Conservation (phyloP, 257 asterid species). For the Marsdenia floribunda region DNA sequence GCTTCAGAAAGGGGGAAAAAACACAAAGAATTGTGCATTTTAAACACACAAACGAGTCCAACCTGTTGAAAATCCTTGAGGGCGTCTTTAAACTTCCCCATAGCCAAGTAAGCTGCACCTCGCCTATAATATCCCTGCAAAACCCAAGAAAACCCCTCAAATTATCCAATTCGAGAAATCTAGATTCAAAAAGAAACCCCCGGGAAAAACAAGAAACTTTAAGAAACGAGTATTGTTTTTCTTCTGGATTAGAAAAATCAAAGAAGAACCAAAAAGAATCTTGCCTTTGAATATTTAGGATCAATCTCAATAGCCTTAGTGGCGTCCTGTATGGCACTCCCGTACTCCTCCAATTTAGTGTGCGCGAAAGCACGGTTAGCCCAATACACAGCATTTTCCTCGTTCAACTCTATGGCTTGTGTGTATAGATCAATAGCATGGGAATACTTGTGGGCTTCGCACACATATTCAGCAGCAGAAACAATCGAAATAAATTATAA, state of each 20-base stretch:
- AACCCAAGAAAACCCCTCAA: conserved; percentile 11
- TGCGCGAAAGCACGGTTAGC: conserved; percentile 98
- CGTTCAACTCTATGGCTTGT: conserved; percentile 71
- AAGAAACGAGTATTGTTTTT: not conserved
- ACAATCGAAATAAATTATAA: not conserved
- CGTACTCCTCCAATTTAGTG: conserved; percentile 91
- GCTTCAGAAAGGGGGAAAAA: conserved; percentile 14
- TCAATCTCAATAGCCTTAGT: conserved; percentile 78
- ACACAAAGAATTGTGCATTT: not conserved
- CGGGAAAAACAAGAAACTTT: not conserved
- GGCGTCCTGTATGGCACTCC: conserved; percentile 93
- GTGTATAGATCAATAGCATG: conserved; percentile 91
- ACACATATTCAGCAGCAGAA: conserved; percentile 12
- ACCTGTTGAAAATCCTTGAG: conserved; percentile 94
- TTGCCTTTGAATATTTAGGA: conserved; percentile 84
- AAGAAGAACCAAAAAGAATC: conserved; percentile 8
- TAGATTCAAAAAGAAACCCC: not conserved
- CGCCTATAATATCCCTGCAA: conserved; percentile 93
- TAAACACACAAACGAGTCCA: conserved; percentile 12
- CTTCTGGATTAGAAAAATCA: not conserved
- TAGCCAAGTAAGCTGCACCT: conserved; percentile 87
- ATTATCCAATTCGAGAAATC: conserved; percentile 8
- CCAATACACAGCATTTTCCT: conserved; percentile 84
- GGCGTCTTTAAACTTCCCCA: conserved; percentile 96
- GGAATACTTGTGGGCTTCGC: conserved; percentile 72